phyloP scores from a whole-genome alignment of 192 early-diverging fungal genomes.

The Podila epicladia region DNA sequence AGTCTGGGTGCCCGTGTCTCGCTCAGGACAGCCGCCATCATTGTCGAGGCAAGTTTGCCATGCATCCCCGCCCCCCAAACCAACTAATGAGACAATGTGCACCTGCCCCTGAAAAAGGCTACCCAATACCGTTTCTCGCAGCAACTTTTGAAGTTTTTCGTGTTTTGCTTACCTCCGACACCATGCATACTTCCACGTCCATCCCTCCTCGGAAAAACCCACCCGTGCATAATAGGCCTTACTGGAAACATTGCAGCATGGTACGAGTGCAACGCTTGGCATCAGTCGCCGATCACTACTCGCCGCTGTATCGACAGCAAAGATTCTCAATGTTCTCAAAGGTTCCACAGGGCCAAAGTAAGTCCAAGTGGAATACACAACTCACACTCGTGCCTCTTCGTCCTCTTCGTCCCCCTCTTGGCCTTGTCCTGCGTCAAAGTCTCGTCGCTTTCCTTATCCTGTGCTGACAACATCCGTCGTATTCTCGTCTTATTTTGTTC shows the following conservation, averaged over 20 bases:
- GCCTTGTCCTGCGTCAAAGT: neutral
- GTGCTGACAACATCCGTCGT: neutral
- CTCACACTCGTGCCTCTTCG: neutral
- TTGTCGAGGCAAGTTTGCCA: conserved; percentile 60
- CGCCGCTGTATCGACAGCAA: conserved; percentile 68
- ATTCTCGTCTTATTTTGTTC: conserved; percentile 4
- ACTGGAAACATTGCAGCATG: conserved; percentile 69
- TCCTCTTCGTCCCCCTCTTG: neutral
- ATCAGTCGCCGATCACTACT: conserved; percentile 65
- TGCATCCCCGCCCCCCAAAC: neutral
- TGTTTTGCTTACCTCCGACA: neutral
- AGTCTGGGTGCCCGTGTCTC: conserved; percentile 70
- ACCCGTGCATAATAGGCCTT: conserved; percentile 33
- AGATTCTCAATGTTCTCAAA: conserved; percentile 61
- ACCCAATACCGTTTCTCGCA: neutral
- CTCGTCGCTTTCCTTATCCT: neutral
- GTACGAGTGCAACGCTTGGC: conserved; percentile 65
- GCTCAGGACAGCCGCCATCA: conserved; percentile 63
- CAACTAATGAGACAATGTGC: too few relatives aligned
- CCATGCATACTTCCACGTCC: neutral
- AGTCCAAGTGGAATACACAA: neutral
- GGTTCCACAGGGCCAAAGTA: conserved; percentile 37
- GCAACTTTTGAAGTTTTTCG: neutral
- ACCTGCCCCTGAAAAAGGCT: too few relatives aligned
- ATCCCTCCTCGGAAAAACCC: neutral